phyloP scores from a whole-genome alignment of 1,139 yeast genomes.

The Debaryomyces nepalensis region DNA sequence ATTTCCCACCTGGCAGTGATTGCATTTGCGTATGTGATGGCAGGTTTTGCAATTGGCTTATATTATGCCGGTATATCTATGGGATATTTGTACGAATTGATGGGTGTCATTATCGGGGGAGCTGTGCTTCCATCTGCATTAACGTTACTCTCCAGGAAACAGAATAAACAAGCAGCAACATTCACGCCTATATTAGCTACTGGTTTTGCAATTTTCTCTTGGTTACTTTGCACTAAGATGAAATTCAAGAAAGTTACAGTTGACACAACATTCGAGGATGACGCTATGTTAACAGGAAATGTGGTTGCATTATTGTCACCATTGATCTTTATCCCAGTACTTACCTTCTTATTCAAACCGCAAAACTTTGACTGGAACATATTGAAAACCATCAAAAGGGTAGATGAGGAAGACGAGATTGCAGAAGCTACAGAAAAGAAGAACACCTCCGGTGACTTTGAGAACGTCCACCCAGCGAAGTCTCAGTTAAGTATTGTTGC shows the following conservation, averaged over 20 bases:
- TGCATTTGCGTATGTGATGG: slow-evolving; percentile 48
- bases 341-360: slow-evolving; percentile 66
- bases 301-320: slow-evolving; percentile 82
- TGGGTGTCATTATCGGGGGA: slow-evolving; percentile 86
- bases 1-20: slow-evolving; percentile 31
- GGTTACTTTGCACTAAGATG: slow-evolving; percentile 66
- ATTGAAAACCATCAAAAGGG: slow-evolving; percentile 60
- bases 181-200: slow-evolving; percentile 68
- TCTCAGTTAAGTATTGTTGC: slow-evolving; percentile 48
- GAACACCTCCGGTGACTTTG: slow-evolving; percentile 35
- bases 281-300: slow-evolving; percentile 87
- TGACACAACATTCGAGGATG: slow-evolving; percentile 70
- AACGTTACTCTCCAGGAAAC: slow-evolving; percentile 70
- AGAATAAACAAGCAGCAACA: slow-evolving; percentile 64
- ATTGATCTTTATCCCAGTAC: slow-evolving; percentile 63
- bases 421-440: slow-evolving; percentile 29
- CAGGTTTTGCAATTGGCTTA: slow-evolving; percentile 81
- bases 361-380: slow-evolving; percentile 76
- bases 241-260: slow-evolving; percentile 59
- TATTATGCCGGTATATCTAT: slow-evolving; percentile 81
- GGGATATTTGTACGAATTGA: slow-evolving; percentile 84
- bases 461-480: slow-evolving; percentile 42
- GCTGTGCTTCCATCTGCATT: slow-evolving; percentile 81
- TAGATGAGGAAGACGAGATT: slow-evolving; percentile 69
- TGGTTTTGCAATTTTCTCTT: slow-evolving; percentile 61